phyloP scores from a whole-genome alignment of 257 asterid species.

The Capsicum rhomboideum region DNA sequence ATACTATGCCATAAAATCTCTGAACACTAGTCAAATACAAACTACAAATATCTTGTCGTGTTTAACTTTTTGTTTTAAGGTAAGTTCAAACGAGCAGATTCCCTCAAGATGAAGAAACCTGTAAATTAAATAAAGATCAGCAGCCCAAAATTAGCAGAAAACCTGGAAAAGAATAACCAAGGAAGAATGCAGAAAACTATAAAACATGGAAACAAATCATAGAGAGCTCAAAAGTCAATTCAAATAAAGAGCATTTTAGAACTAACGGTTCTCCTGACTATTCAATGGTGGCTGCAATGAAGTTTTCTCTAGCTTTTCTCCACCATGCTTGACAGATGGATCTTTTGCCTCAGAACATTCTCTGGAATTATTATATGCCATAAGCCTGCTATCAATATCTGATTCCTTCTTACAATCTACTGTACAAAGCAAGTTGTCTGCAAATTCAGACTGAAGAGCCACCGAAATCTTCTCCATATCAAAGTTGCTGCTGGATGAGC shows the following conservation, averaged over 20 bases:
- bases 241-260: constrained; percentile 7
- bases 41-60: not conserved
- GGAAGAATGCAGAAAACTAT: not conserved
- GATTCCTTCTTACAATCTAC: constrained; percentile 32
- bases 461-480: constrained; percentile 54
- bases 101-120: not conserved
- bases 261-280: constrained; percentile 27
- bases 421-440: constrained; percentile 21
- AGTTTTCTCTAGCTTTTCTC: constrained; percentile 43
- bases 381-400: constrained; percentile 29
- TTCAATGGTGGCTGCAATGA: constrained; percentile 25
- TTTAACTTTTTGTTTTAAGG: not conserved
- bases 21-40: not conserved
- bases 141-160: not conserved
- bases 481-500: constrained; percentile 44
- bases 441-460: constrained; percentile 36
- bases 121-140: not conserved
- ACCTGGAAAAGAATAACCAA: not conserved
- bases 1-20: not conserved
- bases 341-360: constrained; percentile 52
- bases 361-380: constrained; percentile 38
- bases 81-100: not conserved
- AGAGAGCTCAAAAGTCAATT: not conserved
- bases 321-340: constrained; percentile 29
- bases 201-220: constrained; percentile 5